These are phyloP conservation scores for Trapa bicornis DNA, from an alignment of 345 rosid species.

Conservation along the genomic window DNA sequence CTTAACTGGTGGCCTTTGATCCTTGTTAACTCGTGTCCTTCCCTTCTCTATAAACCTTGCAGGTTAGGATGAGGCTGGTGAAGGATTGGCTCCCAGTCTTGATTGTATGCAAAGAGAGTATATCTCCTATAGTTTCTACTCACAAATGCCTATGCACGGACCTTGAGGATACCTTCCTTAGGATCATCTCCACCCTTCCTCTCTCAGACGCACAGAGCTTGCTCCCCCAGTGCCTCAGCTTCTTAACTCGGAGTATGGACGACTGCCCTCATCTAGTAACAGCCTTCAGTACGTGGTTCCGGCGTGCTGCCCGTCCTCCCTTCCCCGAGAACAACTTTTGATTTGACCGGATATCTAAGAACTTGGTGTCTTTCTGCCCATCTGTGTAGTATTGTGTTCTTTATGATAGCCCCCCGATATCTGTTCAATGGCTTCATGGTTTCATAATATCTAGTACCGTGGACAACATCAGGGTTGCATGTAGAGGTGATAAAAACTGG, in stretches of 20 bases:
- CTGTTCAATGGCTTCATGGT: too few species aligned
- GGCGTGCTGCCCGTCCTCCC: constrained; percentile 31
- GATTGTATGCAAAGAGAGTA: constrained; percentile 41
- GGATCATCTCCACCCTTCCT: constrained; percentile 55
- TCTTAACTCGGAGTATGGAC: constrained; percentile 47
- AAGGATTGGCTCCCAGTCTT: constrained; percentile 69
- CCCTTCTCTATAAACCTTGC: constrained; percentile 3
- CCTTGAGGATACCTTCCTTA: constrained; percentile 54
- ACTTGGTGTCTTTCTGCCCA: neutral
- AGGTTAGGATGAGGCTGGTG: constrained; percentile 59
- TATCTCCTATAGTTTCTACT: constrained; percentile 29
- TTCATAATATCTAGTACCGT: too few species aligned
- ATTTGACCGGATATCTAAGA: neutral
- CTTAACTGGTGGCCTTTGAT: neutral
- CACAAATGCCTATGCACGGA: constrained; percentile 36
- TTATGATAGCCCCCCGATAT: too few species aligned
- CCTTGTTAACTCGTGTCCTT: neutral
- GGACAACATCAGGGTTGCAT: too few species aligned
- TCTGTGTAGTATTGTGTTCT: neutral
- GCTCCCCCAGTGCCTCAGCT: constrained; percentile 51
- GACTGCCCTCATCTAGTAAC: constrained; percentile 53
- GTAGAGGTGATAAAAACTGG: too few species aligned
- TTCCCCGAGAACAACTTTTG: constrained; percentile 6
- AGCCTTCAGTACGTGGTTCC: constrained; percentile 67
- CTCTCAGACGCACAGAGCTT: constrained; percentile 41